Base-by-base conservation (phyloP, 176 grass and related monocot genomes). In the Zea luxurians region DNA sequence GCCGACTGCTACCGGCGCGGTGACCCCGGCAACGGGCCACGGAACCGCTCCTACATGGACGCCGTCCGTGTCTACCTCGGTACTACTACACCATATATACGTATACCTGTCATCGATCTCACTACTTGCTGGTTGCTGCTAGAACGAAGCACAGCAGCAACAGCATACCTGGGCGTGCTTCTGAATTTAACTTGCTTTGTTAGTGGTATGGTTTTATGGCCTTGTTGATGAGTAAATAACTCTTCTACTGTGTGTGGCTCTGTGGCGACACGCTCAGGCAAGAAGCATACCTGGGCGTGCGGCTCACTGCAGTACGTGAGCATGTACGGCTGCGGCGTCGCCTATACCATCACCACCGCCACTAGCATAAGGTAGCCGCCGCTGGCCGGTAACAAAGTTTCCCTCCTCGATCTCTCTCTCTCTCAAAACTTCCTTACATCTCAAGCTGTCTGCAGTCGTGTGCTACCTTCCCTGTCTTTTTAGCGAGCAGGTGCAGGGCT, bases 1-100 rank as follows among this genome's bases (percentile, higher is more conserved):
- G 69, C 92, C 71, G 88, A 92, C 58, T 94, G 92, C 85, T 98
- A 98, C 86, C 96, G 96, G 15, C 80, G 62, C 69, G 83, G 79
- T 10, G 92, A 89, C 77, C 66, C 45, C 0, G 70, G 47, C 8
- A 90, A 83, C 10, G 96, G 96, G 0, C 83, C 85, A 50, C 48
- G 86, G 34, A 92, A 92, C 75, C 87, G 76, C 38, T 92, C 78
- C 52, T 98, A 98, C 88, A 83, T 92, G 81, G 89, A 94, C 71
- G 89, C 92, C 71, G 89, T 94, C 68, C 91, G 87, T 48, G 62
- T 57, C 74, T 90, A 87, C 38, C 38, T 40, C 38, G 38, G 38
- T 40, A 40, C 88, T 40, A 4, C 38, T 6, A 47, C 13, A 5
- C 2, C 38, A 40, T 40, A 40, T 40, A 55, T 6, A 16, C 1